Conservation (phyloP, 495 filamentous ascomycete genomes). For the Aspergillus bridgeri region DNA sequence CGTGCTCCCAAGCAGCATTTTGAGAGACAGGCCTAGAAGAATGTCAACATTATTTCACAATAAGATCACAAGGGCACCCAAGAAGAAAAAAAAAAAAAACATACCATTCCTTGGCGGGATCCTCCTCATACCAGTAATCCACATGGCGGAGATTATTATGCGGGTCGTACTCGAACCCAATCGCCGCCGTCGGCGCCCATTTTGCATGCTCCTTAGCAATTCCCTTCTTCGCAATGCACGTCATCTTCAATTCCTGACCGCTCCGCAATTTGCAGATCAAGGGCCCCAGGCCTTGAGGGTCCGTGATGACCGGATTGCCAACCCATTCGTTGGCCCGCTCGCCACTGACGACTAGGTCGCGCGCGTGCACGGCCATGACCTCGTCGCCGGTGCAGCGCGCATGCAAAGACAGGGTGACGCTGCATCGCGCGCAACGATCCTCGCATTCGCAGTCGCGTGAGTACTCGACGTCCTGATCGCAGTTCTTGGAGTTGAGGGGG, state of each 20-base stretch:
- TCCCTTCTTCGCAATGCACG: conserved; percentile 94
- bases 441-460: conserved; percentile 97
- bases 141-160: conserved; percentile 88
- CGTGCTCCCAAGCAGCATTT: conserved; percentile 79
- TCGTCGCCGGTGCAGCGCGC: conserved; percentile 78
- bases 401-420: conserved; percentile 75
- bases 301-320: conserved; percentile 81
- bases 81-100: conserved; percentile 26
- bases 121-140: conserved; percentile 90
- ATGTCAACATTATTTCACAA: conserved; percentile 1
- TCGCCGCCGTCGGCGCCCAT: conserved; percentile 86
- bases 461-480: conserved; percentile 78
- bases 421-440: conserved; percentile 84
- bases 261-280: conserved; percentile 86
- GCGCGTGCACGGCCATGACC: conserved; percentile 85
- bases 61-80: not conserved
- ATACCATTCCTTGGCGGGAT: conserved; percentile 85
- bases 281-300: conserved; percentile 72
- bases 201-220: conserved; percentile 99
- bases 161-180: conserved; percentile 97
- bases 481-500: conserved; percentile 77
- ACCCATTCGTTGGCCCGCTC: conserved; percentile 65
- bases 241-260: conserved; percentile 82
- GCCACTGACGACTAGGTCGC: conserved; percentile 69
- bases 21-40: conserved; percentile 72